Evolutionary conservation across 345 rosid species (phyloP), one percentile per base, ranked within the genome.

Genomic region (Cochlearia excelsa): DNA sequence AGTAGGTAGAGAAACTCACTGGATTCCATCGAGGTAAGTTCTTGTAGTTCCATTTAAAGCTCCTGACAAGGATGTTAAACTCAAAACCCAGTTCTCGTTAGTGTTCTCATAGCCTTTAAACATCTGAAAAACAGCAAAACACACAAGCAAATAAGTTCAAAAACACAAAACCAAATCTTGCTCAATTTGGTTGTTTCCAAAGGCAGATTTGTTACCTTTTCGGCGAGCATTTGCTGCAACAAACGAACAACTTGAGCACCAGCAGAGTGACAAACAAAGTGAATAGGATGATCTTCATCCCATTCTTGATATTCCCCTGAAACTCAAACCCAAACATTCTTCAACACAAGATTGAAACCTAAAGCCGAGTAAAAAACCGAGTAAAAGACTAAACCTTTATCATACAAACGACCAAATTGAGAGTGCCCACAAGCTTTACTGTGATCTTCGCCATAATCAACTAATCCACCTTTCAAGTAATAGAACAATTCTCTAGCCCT

Each of bases 231-330:
- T 84, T 94, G 96, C 76, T 94, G 99, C 93, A 94, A 60, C 38
- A 90, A 86, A 43, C 99, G 97, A 73, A 90, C 87, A 26, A 94
- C 99, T 79, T 90, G 99, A 28, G 96, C 99, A 57, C 99, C 99
- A 2, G 97, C 97, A 0, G 99, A 94, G 69, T 94, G 99, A 52
- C 99, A 96, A 31, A 94, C 93, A 75, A 94, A 87, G 64, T 90
- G 99, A 71, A 94, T 78, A 2, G 99, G 99, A 63, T 94, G 97
- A 60, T 84, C 82, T 59, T 85, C 93, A 51, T 90, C 96, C 99
- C 99, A 94, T 77, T 87, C 95, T 9, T 86, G 81, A 49, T 82
- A 94, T 8, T 84, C 76, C 62, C 99, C 99, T 94, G 23, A 76
- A 74, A 74, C 40, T 34, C 26, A 27, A 68, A 28, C 27, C 59